Base-by-base conservation (phyloP, 805 yeast genomes). In the Scheffersomyces lignosus region DNA sequence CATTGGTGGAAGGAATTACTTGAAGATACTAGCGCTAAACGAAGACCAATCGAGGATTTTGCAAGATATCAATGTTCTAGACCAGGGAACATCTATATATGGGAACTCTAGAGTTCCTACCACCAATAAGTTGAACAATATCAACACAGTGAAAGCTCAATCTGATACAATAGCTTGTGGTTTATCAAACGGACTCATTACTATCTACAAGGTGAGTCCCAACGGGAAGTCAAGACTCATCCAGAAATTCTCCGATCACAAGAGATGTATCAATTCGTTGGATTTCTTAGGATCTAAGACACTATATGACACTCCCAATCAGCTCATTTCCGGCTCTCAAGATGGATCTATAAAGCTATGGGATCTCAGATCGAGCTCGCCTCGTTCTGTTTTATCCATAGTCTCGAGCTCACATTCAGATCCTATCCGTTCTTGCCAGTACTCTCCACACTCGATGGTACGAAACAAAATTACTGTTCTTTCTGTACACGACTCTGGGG, bases 401-500 rank as follows among this genome's bases (percentile, higher is more conserved):
- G 35, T 46, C 27, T 54, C 71, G 5, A 62, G 64, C 34, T 79
- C 84, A 13, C 80, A 80, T 31, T 78, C 87, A 1, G 97, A 88
- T 52, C 83, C 95, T 1, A 75, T 79, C 6, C 54, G 83, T 24
- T 64, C 75, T 26, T 77, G 77, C 43, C 78, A 75, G 64, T 62
- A 73, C 58, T 69, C 78, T 39, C 73, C 75, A 5, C 77, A 73
- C 47, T 71, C 78, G 18, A 61, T 75, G 3, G 56, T 49, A 4
- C 68, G 75, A 42, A 56, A 56, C 29, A 66, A 61, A 34, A 29
- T 61, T 22, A 53, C 62, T 4, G 70, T 91, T 34, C 83, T 89
- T 2, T 80, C 90, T 1, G 88, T 87, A 5, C 91, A 86, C 59
- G 98, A 93, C 57, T 79, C 87, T 2, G 99, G 99, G 12, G 77